Base-by-base conservation (phyloP, 192 early-diverging fungal species). In the Linderina pennispora region DNA sequence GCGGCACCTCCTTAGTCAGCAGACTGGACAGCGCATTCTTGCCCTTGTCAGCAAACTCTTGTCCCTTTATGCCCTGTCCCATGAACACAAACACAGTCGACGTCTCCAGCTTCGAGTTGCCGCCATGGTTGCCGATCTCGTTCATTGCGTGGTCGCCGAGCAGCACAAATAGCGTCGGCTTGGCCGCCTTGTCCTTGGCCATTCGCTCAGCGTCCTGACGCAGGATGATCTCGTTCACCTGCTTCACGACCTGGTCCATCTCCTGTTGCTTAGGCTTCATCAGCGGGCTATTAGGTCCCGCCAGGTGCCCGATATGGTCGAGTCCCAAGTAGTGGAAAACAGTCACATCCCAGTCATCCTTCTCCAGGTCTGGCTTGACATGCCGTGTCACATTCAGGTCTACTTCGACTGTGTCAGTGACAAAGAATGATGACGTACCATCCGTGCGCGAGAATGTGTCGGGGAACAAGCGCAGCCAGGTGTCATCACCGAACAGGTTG, bases 401-500 rank as follows among this genome's bases (percentile, higher is more conserved):
- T 1, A 88, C 86, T 57, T 90, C 78, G 2, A 86, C 76, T 0
- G 84, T 88, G 50, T 90, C 85, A 53, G 84, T 48, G 23, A 77
- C 66, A 52, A 54, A 61, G 40, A 73, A 75, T 36, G 71, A 71
- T 28, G 59, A 64, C 4, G 56, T 87, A 13, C 87, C 87, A 33
- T 87, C 87, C 1, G 72, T 75, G 40, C 70, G 63, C 7, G 50
- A 45, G 43, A 89, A 86, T 2, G 80, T 31, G 7, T 71, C 77
- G 0, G 91, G 92, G 51, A 89, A 99, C 35, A 99, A 62, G 26
- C 80, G 81, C 33, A 87, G 79, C 96, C 96, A 99, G 13, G 94
- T 98, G 46, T 98, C 92, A 51, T 98, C 94, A 45, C 94, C 94
- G 80, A 92, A 90, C 60, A 93, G 89, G 23, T 80, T 80, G 18